Conservation (phyloP, 1,139 yeast genomes). For the Candida gigantensis region DNA sequence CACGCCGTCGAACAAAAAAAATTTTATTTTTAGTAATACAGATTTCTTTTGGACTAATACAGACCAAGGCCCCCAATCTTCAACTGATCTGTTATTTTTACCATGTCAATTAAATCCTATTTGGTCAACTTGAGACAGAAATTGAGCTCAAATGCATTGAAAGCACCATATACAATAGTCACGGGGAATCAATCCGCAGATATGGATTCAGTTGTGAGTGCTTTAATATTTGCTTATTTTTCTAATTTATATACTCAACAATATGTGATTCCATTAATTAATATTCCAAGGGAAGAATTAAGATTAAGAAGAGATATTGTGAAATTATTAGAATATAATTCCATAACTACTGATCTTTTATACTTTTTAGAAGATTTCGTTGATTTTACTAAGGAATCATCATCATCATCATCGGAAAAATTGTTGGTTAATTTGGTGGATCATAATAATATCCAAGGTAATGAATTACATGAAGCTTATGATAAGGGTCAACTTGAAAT, state of each 20-base stretch:
- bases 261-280: slow-evolving; percentile 63
- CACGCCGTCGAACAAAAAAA: too few relatives aligned
- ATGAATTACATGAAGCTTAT: slow-evolving; percentile 25
- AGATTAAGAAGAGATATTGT: slow-evolving; percentile 70
- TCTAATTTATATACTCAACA: slow-evolving; percentile 18
- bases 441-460: slow-evolving; percentile 73
- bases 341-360: slow-evolving; percentile 51
- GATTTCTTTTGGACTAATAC: too few relatives aligned
- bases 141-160: slow-evolving; percentile 17
- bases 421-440: slow-evolving; percentile 68
- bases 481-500: slow-evolving; percentile 36
- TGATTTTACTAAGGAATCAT: slow-evolving; percentile 17
- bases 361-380: slow-evolving; percentile 67
- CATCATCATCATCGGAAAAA: too few relatives aligned
- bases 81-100: neutral
- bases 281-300: slow-evolving; percentile 68
- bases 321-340: slow-evolving; percentile 49
- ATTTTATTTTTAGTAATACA: neutral
- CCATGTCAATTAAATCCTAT: slow-evolving; percentile 27
- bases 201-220: slow-evolving; percentile 80
- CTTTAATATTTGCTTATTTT: slow-evolving; percentile 70
- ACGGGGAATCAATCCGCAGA: slow-evolving; percentile 87
- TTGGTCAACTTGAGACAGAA: slow-evolving; percentile 22
- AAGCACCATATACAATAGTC: slow-evolving; percentile 46
- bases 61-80: too few relatives aligned